Base-by-base conservation (phyloP, 345 rosid species). In the Sonneratia alba region DNA sequence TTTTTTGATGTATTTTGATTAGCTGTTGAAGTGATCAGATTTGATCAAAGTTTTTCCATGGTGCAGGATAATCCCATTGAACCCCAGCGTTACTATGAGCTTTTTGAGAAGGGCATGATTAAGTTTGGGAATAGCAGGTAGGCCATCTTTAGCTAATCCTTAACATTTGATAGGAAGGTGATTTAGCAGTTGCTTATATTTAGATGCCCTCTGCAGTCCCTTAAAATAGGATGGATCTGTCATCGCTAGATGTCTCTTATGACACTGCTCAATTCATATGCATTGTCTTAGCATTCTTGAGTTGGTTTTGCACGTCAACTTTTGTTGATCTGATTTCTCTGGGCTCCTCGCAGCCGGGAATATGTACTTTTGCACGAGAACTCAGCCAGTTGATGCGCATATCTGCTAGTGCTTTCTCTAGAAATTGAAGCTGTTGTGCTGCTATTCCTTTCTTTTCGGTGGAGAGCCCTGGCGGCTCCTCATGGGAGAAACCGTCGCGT, bases 81-180 rank as follows among this genome's bases (percentile, higher is more conserved):
- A 81, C 87, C 98, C 53, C 88, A 95, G 71, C 90, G 92, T 21
- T 92, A 95, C 76, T 92, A 92, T 81, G 99, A 95, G 78, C 93
- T 95, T 37, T 82, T 87, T 63, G 99, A 95, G 85, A 90, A 87
- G 84, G 99, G 90, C 76, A 92, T 98, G 69, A 87, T 95, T 45
- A 92, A 90, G 78, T 95, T 95, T 71, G 99, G 99, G 72, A 92
- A 92, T 69, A 90, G 99, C 82, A 92, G 99, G 99, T 91, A 85
- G 72, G 83, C 45, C 16, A 16, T 32, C 63, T 42, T 72, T 49
- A 12, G n/a, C 56, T 47, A 67, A 27, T 32, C 40, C 3, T 21
- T 16, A 9, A 21, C 34, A 9, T 7, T 64, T 38, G 40, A 48
- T 32, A 43, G 27, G 9, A 14, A 36, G 47, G 69, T 21, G 11